Conservation (phyloP, 257 asterid species). For the Solanum piurae region DNA sequence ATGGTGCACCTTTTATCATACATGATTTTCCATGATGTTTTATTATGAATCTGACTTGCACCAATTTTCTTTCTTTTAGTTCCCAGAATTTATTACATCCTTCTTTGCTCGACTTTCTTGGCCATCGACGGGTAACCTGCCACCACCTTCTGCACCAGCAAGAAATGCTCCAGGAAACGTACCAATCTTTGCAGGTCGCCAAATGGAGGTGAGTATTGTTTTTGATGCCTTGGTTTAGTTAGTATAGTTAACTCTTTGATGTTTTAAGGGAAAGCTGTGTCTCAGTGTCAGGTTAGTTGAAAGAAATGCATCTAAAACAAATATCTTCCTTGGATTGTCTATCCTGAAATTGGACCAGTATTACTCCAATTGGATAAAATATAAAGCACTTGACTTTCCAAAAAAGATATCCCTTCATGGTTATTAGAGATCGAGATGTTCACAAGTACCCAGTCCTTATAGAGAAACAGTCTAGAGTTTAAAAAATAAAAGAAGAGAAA, state of each 20-base stretch:
- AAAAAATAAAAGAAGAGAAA: not conserved
- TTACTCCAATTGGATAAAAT: not conserved
- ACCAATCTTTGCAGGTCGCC: slow-evolving; percentile 45
- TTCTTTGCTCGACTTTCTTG: slow-evolving; percentile 66
- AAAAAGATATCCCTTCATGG: not conserved
- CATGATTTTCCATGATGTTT: not conserved
- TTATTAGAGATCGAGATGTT: not conserved
- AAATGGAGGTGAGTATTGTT: slow-evolving; percentile 36
- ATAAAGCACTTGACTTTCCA: not conserved
- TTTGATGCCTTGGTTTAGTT: not conserved
- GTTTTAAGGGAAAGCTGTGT: not conserved
- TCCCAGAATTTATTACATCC: slow-evolving; percentile 69
- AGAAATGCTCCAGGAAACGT: slow-evolving; percentile 54
- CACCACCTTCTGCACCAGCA: slow-evolving; percentile 49
- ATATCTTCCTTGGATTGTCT: not conserved
- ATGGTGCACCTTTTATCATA: not conserved
- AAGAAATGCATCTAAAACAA: not conserved
- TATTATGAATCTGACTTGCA: not conserved
- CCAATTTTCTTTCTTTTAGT: slow-evolving; percentile 35
- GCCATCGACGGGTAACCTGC: slow-evolving; percentile 47
- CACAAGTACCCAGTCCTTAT: not conserved
- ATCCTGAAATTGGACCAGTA: not conserved
- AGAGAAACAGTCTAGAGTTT: not conserved
- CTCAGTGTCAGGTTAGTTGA: not conserved
- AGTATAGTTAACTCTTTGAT: not conserved